These are phyloP conservation scores for Sphagnum tenellum DNA, from an alignment of 225 moss, liverwort and hornwort genomes.

Conservation along the genomic window DNA sequence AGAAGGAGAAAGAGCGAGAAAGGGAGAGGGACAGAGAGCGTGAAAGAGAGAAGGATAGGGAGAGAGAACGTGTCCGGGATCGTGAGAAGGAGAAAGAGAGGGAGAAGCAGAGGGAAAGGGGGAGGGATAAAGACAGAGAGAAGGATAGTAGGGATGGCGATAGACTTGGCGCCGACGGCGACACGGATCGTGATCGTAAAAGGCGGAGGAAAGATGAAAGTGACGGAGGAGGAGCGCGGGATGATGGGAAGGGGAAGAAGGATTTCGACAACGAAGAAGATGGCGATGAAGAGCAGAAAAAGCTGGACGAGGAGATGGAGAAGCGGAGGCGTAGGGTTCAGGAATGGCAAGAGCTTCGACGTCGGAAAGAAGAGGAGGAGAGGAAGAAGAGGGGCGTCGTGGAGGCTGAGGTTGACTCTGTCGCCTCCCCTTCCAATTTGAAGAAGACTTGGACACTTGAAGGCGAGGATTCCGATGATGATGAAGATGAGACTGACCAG, in stretches of 20 bases:
- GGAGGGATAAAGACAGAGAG: constrained; percentile 22
- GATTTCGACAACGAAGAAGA: constrained; percentile 67
- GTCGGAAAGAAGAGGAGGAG: constrained; percentile 93
- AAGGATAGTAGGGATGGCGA: constrained; percentile 20
- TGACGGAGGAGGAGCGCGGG: constrained; percentile 37
- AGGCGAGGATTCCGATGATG: constrained; percentile 92
- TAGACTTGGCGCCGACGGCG: constrained; percentile 35
- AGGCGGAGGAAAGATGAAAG: constrained; percentile 39
- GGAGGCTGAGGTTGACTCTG: constrained; percentile 35
- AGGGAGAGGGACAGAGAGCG: constrained; percentile 22
- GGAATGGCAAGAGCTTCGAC: constrained; percentile 94
- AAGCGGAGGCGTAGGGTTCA: constrained; percentile 92
- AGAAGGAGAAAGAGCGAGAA: constrained; percentile 21
- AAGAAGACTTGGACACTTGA: constrained; percentile 93
- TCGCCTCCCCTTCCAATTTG: constrained; percentile 30
- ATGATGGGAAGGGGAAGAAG: constrained; percentile 42
- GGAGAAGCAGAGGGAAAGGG: constrained; percentile 2
- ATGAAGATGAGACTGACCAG: constrained; percentile 58
- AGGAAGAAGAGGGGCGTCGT: constrained; percentile 58
- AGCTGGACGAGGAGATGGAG: constrained; percentile 91
- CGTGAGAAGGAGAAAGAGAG: constrained; percentile 1
- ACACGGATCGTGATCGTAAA: constrained; percentile 48
- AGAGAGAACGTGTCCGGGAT: constrained; percentile 1
- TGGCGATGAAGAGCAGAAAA: constrained; percentile 89
- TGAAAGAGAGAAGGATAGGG: constrained; percentile 19